Conservation (phyloP, 345 rosid species). For the Pelargonium nanum region DNA sequence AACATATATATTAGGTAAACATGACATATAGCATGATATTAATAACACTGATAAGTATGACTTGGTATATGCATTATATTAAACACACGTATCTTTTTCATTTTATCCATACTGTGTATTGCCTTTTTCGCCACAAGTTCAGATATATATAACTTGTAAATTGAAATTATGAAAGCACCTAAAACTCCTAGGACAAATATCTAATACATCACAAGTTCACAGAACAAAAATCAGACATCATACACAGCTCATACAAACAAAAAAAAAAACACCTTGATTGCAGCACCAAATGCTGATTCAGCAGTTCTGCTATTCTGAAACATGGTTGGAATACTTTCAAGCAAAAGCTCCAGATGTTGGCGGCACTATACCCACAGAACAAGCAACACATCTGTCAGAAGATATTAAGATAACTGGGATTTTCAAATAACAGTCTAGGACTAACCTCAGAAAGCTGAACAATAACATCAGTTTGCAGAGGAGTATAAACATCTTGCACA, state of each 20-base stretch:
- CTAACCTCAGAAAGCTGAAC: conserved; percentile 89
- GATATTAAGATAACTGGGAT: not conserved
- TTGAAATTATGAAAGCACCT: not conserved
- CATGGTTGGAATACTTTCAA: conserved; percentile 93
- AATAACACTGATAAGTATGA: not conserved
- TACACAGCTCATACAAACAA: conserved; percentile 1
- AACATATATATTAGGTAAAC: no score
- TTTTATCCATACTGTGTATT: not conserved
- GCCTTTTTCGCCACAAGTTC: not conserved
- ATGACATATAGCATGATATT: not conserved
- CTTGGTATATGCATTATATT: no score
- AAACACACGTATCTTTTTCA: not conserved
- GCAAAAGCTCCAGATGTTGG: conserved; percentile 81
- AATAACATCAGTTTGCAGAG: conserved; percentile 79
- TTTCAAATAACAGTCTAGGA: conserved; percentile 2
- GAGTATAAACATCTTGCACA: conserved; percentile 94
- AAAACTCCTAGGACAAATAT: not conserved
- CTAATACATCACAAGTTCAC: no score
- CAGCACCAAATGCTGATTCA: conserved; percentile 98
- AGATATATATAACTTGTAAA: not conserved
- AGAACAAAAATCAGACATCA: not conserved
- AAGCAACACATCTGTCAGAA: conserved; percentile 5
- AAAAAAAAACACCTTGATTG: conserved; percentile 58
- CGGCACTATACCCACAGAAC: conserved; percentile 55
- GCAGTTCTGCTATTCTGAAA: conserved; percentile 74